phyloP scores from a whole-genome alignment of 306 rosid species.

The Fagus sylvatica region DNA sequence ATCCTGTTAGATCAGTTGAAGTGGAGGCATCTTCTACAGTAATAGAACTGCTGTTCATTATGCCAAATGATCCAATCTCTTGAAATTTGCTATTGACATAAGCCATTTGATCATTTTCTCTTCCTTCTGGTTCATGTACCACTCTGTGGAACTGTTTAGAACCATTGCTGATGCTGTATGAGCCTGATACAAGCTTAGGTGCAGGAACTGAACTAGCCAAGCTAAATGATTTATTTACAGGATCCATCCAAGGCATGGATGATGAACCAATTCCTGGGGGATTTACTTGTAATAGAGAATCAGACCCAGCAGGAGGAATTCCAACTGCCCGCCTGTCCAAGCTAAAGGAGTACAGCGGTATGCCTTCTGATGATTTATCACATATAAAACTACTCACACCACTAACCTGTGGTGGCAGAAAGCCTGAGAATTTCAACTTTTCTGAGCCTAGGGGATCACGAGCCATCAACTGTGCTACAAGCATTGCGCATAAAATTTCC shows the following conservation, averaged over 20 bases:
- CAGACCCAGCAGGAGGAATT: constrained; percentile 73
- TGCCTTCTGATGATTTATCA: constrained; percentile 88
- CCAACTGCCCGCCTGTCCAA: constrained; percentile 74
- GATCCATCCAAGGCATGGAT: constrained; percentile 90
- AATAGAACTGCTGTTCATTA: constrained; percentile 54
- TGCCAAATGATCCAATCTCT: constrained; percentile 60
- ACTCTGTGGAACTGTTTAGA: constrained; percentile 94
- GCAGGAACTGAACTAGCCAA: constrained; percentile 90
- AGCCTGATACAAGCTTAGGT: constrained; percentile 90
- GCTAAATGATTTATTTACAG: constrained; percentile 78
- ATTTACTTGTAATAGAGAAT: constrained; percentile 70
- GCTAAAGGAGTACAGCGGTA: constrained; percentile 93
- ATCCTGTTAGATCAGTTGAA: constrained; percentile 61
- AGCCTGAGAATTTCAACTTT: constrained; percentile 85
- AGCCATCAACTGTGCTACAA: constrained; percentile 52
- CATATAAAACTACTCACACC: constrained; percentile 66
- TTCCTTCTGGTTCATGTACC: constrained; percentile 95
- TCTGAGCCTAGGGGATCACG: constrained; percentile 65
- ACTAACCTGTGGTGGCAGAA: constrained; percentile 83
- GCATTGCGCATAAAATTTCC: constrained; percentile 58
- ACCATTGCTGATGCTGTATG: constrained; percentile 72
- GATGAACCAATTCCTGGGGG: constrained; percentile 82
- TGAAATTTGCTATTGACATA: constrained; percentile 60
- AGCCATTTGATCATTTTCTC: constrained; percentile 72
- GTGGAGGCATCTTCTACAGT: constrained; percentile 58